Conservation (phyloP, 2,329 filamentous ascomycete species). For the Stachybotrys elegans region DNA sequence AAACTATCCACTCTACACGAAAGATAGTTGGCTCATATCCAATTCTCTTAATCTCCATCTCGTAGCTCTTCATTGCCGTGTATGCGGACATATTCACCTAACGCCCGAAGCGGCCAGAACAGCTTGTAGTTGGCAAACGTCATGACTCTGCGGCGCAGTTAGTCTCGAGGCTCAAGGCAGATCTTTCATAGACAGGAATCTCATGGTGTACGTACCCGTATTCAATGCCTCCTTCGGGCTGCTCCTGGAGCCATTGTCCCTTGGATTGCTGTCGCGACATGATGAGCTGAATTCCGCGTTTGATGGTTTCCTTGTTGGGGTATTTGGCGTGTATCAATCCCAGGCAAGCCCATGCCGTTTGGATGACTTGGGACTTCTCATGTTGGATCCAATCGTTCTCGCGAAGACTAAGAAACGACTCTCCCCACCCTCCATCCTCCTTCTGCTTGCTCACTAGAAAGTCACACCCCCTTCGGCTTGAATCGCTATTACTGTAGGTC, state of each 20-base stretch:
- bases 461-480: not conserved
- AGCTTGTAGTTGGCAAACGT: not conserved
- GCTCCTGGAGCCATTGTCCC: not conserved
- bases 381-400: not conserved
- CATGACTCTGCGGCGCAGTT: not conserved
- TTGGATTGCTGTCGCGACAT: not conserved
- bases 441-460: not conserved
- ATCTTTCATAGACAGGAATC: not conserved
- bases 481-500: not conserved
- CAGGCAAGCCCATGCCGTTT: not conserved
- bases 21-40: too few relatives aligned
- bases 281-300: not conserved
- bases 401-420: not conserved
- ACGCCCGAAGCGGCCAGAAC: not conserved
- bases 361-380: not conserved
- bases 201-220: not conserved
- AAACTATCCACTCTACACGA: too few relatives aligned
- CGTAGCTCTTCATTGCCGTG: not conserved
- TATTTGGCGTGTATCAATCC: not conserved
- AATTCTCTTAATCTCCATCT: too few relatives aligned
- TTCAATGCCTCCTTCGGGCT: not conserved
- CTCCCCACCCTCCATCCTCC: not conserved
- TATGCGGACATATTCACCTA: not conserved
- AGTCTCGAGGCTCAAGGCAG: not conserved
- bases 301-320: not conserved